phyloP scores from a whole-genome alignment of 306 rosid species.

The Corylus avellana region DNA sequence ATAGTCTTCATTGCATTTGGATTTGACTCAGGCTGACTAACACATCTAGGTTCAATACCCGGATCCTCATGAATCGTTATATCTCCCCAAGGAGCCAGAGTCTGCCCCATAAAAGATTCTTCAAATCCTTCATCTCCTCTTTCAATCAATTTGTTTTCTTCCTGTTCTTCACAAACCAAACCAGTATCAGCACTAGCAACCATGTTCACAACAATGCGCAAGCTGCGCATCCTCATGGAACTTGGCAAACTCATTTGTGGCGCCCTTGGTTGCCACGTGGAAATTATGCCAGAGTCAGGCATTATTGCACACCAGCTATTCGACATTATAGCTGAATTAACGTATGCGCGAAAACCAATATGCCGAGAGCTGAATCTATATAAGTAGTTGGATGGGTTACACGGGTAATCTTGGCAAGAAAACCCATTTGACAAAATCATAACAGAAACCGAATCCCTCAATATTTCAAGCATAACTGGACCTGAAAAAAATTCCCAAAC shows the following conservation, averaged over 20 bases:
- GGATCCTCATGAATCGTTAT: conserved; percentile 20
- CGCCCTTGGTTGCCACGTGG: conserved; percentile 32
- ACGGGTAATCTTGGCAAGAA: conserved; percentile 36
- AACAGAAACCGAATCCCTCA: conserved; percentile 19
- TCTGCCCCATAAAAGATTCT: conserved; percentile 34
- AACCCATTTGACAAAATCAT: conserved; percentile 35
- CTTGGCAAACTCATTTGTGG: conserved; percentile 23
- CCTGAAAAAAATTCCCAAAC: conserved; percentile 9
- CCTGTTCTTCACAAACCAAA: conserved; percentile 35
- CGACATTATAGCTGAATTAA: conserved; percentile 21
- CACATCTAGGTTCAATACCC: conserved; percentile 28
- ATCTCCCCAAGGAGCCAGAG: conserved; percentile 54
- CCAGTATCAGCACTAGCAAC: conserved; percentile 32
- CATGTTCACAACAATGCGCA: conserved; percentile 23
- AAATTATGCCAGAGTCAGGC: conserved; percentile 27
- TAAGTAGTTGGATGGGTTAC: conserved; percentile 27
- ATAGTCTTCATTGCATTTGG: conserved; percentile 27
- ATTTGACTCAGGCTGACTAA: conserved; percentile 22
- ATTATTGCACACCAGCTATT: conserved; percentile 7
- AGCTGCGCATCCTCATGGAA: conserved; percentile 33
- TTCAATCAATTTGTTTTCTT: conserved; percentile 25
- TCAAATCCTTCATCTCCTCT: conserved; percentile 26
- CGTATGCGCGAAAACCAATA: conserved; percentile 14
- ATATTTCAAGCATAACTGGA: conserved; percentile 21
- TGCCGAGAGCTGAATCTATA: conserved; percentile 16